Base-by-base conservation (phyloP, 805 yeast genomes). In the Yarrowia deformans region DNA sequence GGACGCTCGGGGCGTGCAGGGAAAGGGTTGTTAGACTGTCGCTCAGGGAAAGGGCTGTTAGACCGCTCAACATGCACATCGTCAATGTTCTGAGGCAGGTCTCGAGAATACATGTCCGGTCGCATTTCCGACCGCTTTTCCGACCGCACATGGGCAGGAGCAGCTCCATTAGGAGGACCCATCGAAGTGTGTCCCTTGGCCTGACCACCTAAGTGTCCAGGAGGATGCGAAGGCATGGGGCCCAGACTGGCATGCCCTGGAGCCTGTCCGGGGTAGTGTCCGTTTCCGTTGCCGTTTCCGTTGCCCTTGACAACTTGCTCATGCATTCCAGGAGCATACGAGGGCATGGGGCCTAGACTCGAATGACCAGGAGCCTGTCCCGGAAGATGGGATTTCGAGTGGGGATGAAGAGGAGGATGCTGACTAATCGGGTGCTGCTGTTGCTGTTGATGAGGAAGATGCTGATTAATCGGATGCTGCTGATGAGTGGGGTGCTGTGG, bases 291-390 rank as follows among this genome's bases (percentile, higher is more conserved):
- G 13, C 60, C 56, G 23, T 49, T 29, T 2, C 39, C 55, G n/a
- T 12, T 52, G 42, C 40, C 35, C 14, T n/a, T 13, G 18, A 54
- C 35, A 1, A 54, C 35, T 18, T 54, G 60, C 8, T 54, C 60
- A 19, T 54, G 60, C 45, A 54, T 14, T 0, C 60, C 60, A 23
- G 60, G 60, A 23, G 60, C 60, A 16, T 54, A 54, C 32, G 60
- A 54, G 8, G 60, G 60, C 60, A 54, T 54, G 34, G 60, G 60
- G 10, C 63, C 63, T 12, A 56, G n/a, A 29, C 63, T 42, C 32
- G 63, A 56, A 19, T 56, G 63, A 1, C 63, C 63, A 40, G 63
- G 63, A 23, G 63, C 63, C n/a, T 56, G 63, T 3, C 63, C 63
- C 3, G 60, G 60, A 3, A 54, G 14, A 23, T 54, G 60, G 9